Evolutionary conservation across 78 protist species (phyloP), one percentile per base, ranked within the genome.

Genomic region (Tieghemostelium lacteum): DNA sequence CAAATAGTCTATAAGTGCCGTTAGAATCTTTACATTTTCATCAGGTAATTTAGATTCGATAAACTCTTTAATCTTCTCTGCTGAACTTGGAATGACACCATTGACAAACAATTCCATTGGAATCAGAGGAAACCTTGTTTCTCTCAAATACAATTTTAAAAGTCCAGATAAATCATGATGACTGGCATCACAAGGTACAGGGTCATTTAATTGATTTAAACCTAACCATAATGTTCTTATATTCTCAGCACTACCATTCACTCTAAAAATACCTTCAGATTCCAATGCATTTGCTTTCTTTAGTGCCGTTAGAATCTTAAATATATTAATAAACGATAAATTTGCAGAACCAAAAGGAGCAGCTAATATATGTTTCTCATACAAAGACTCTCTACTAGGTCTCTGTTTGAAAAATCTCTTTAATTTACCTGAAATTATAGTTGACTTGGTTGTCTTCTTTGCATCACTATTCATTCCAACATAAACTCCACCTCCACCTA

Each of bases 221-320:
- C 57, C 14, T 31, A 26, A 1, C 88, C 88, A 78, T 16, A 78
- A 40, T 37, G 88, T 26, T 55, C 88, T 66, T 1, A 78, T 69
- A 1, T 61, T 67, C n/a, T 83, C 91, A 26, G 91, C 75, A 60
- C 69, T 83, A 10, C 91, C 91, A 83, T 83, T 83, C 1, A 69
- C 78, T 58, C 91, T 83, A 33, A 83, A 83, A 20, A 83, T 36
- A 7, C 91, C 91, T 45, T 83, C 91, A 45, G 24, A 54, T 19
- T 75, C 77, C 5, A 71, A 22, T 1, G 77, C 77, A 42, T 83
- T 83, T 31, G 78, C 4, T 45, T 83, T 83, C 29, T 69, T 83
- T 39, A 83, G 14, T 8, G 78, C 78, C 2, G 49, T 54, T 26
- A 83, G 55, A 12, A 83, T 69, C 34, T 69, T 83, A 31, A 83